phyloP scores from a whole-genome alignment of 495 filamentous ascomycete genomes.

The Neurospora intermedia region DNA sequence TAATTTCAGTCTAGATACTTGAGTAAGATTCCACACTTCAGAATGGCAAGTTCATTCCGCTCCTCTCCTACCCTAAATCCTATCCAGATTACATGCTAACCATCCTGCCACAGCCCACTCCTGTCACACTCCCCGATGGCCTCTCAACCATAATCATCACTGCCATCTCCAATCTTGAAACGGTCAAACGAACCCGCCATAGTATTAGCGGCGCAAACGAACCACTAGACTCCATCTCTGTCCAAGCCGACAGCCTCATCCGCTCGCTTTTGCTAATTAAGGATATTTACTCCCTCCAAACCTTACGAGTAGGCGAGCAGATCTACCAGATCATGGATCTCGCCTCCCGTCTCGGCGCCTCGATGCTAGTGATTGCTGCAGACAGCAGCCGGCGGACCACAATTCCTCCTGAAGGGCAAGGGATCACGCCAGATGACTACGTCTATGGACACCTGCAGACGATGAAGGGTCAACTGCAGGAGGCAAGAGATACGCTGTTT shows the following conservation, averaged over 20 bases:
- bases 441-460: conserved; percentile 4
- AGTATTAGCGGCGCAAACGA: conserved; percentile 3
- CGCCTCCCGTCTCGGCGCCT: neutral
- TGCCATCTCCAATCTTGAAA: conserved; percentile 4
- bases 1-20: neutral
- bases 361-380: conserved; percentile 11
- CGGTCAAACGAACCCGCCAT: conserved; percentile 2
- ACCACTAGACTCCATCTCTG: conserved; percentile 3
- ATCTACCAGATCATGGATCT: conserved; percentile 1
- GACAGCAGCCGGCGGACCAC: conserved; percentile 1
- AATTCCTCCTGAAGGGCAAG: neutral
- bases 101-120: neutral
- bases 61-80: neutral
- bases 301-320: conserved; percentile 1
- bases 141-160: neutral
- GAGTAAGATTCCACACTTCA: neutral
- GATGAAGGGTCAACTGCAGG: conserved; percentile 1
- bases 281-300: conserved; percentile 1
- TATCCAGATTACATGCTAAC: neutral
- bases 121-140: conserved; percentile 1
- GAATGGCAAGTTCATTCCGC: neutral
- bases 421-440: neutral
- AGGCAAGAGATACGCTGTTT: neutral
- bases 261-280: neutral
- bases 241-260: conserved; percentile 4